These are phyloP conservation scores for Raphanus hybrid DNA, from an alignment of 441 rosid species.

Conservation along the genomic window DNA sequence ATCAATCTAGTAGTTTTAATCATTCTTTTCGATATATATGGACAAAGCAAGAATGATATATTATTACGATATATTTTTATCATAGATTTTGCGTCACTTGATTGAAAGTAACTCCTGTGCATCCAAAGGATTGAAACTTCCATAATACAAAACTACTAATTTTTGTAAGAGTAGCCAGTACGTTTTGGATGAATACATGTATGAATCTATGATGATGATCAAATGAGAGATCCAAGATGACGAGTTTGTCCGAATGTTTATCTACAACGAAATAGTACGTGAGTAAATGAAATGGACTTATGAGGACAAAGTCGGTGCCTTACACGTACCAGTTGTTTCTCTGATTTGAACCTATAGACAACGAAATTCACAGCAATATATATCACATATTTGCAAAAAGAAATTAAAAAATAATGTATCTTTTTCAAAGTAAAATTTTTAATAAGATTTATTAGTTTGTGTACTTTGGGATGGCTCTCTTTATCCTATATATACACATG, in stretches of 20 bases:
- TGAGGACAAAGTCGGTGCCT: conserved; percentile 44
- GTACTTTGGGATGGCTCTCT: neutral
- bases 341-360: conserved; percentile 38
- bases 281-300: conserved; percentile 42
- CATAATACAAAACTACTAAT: too few species aligned
- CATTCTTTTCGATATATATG: too few species aligned
- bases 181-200: neutral
- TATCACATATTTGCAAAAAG: neutral
- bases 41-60: too few species aligned
- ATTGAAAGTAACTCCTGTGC: too few species aligned
- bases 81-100: too few species aligned
- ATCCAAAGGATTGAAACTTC: too few species aligned
- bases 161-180: neutral
- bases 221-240: conserved; percentile 1
- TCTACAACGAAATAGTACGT: neutral
- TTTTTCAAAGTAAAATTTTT: neutral
- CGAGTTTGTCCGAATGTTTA: conserved; percentile 25
- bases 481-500: neutral
- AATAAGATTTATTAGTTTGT: neutral
- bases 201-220: neutral
- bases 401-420: neutral
- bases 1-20: too few species aligned
- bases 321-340: conserved; percentile 37
- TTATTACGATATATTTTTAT: too few species aligned
- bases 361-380: conserved; percentile 24